Base-by-base conservation (phyloP, 805 yeast genomes). In the Starmerella asiatica region DNA sequence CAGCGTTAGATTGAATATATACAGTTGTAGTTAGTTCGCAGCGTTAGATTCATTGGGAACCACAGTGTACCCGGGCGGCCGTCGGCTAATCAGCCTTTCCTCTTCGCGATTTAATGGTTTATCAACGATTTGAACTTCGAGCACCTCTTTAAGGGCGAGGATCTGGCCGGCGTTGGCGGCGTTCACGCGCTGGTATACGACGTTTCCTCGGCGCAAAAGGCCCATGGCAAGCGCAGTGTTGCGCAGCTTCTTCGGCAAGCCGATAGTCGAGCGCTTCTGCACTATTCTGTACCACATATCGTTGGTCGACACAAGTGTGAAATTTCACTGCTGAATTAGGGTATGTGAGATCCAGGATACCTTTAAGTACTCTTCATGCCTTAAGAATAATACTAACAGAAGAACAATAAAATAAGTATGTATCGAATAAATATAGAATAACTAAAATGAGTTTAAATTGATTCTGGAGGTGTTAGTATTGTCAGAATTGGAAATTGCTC, bases 141-240 rank as follows among this genome's bases (percentile, higher is more conserved):
- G 86, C 41, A 88, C 65, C 58, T 88, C 96, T 60, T 88, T 88
- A 34, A 88, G 82, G 43, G 70, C 66, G 24, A 83, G 73, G 41
- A 88, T 69, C 65, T 77, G 76, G 58, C 94, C 94, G 3, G 97
- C 95, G 44, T 78, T 71, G 26, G 78, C 72, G 14, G 93, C 85
- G 11, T 79, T 68, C 3, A 81, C 83, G 34, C 63, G 61, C 53
- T 76, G 86, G 60, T 79, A 86, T 2, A 75, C 76, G 2, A 77
- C 71, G 29, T 76, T 76, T 38, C 86, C 82, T 51, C 91, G 74
- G 52, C 69, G 74, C 39, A 68, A 71, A 38, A 88, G 71, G 0
- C 97, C 97, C 44, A 88, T 65, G 6, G 79, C 69, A 42, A 68
- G 62, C 21, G 83, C 73, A 7, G 85, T 76, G 43, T 71, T 70